phyloP scores from a whole-genome alignment of 768 basidiomycete genomes.

The Tulasnella sp. region DNA sequence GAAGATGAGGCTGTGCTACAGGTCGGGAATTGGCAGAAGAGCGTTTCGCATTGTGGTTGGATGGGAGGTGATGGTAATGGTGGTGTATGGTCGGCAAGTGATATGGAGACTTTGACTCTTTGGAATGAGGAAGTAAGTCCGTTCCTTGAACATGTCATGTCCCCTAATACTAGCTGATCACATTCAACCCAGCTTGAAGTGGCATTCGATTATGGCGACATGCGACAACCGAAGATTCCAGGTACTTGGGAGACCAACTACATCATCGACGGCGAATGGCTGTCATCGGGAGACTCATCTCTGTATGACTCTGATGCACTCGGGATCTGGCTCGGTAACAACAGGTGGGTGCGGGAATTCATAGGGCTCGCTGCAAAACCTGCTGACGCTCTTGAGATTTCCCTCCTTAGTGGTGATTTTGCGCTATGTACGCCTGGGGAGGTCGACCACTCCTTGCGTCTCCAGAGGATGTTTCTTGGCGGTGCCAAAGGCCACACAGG shows the following conservation, averaged over 20 bases:
- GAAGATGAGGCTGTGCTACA: slow-evolving; percentile 78
- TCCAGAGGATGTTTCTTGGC: slow-evolving; percentile 16
- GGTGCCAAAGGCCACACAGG: slow-evolving; percentile 17
- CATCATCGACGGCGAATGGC: slow-evolving; percentile 21
- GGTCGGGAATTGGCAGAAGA: slow-evolving; percentile 81
- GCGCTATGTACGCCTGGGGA: slow-evolving; percentile 14
- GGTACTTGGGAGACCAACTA: slow-evolving; percentile 24
- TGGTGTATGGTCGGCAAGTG: slow-evolving; percentile 71
- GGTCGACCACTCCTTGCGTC: slow-evolving; percentile 3
- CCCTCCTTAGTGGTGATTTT: slow-evolving; percentile 17
- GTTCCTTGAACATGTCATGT: too few relatives aligned
- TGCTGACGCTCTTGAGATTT: background rate
- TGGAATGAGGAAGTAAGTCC: slow-evolving; percentile 61
- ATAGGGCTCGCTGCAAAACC: background rate
- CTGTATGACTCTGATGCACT: background rate
- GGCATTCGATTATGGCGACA: slow-evolving; percentile 21
- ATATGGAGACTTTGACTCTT: slow-evolving; percentile 88
- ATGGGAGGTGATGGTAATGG: slow-evolving; percentile 20
- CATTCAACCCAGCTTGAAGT: slow-evolving; percentile 16
- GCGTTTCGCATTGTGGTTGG: slow-evolving; percentile 70
- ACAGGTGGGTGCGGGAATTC: slow-evolving; percentile 14
- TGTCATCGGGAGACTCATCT: background rate
- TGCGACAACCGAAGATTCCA: slow-evolving; percentile 13
- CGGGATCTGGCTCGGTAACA: slow-evolving; percentile 16
- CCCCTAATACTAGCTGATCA: background rate